Evolutionary conservation across 768 basidiomycete species (phyloP), one percentile per base, ranked within the genome.

Genomic region (Clitopilus hobsonii): DNA sequence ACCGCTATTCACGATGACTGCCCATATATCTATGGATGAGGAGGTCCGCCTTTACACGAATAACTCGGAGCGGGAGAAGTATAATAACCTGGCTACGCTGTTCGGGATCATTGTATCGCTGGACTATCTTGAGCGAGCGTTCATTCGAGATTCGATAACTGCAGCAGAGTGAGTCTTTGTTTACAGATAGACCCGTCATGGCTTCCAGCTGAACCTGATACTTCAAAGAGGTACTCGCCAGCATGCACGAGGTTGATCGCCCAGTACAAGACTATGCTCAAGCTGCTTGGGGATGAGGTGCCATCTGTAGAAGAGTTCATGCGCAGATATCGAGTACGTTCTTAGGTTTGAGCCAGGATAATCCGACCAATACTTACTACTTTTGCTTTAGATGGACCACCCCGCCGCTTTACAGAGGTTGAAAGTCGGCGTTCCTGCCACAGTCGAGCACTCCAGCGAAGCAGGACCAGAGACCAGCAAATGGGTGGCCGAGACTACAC

Each of bases 401-500:
- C 91, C 93, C 0, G 96, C 96, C 10, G 96, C 96, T 1, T 72
- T 96, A 7, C 93, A 98, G 68, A 78, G 95, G 36, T 74, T 98
- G 28, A 82, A 87, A 65, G 90, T 98, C 1, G 95, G 95, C 8
- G 94, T 98, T 0, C 96, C 96, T 3, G 96, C 96, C 0, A 98
- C 95, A 0, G 90, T 97, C 3, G 95, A 98, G 67, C 96, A 98
- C 68, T 91, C 91, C 11, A 89, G 89, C 45, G 94, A 94, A 68
- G 89, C 89, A 6, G 93, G 91, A 0, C 89, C 89, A 10, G 95
- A 98, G 70, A 92, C 91, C 0, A 90, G 91, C 29, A 97, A 98
- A 70, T 94, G 91, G 90, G 93, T 99, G 23, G 96, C 96, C 7
- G 93, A 98, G 70, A 98, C 96, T 5, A 98, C 96, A 0, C 92